Evolutionary conservation across 179 eudicot species (phyloP).

Genomic region (Spinacia oleracea): DNA sequence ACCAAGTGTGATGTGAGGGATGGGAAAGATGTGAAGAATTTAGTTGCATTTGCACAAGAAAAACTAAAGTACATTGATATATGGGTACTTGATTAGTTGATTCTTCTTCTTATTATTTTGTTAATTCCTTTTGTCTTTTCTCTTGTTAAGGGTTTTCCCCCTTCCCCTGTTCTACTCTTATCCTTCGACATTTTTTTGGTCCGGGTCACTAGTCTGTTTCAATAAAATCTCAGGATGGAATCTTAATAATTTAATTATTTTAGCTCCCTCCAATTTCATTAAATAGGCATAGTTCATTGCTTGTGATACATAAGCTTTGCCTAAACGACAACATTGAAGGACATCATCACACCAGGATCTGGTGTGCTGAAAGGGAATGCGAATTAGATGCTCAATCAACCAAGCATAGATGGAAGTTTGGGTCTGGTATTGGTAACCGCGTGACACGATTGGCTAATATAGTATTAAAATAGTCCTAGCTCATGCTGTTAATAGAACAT

Average conservation of each 20-base stretch:
- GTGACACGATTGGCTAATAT: no score
- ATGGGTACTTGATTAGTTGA: constrained; percentile 65
- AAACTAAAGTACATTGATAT: constrained; percentile 74
- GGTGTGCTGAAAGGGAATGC: background rate
- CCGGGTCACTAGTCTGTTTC: background rate
- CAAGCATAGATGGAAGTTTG: background rate
- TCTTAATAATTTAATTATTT: background rate
- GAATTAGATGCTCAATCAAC: background rate
- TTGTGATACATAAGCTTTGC: background rate
- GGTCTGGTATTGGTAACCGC: no score
- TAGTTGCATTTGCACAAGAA: constrained; percentile 78
- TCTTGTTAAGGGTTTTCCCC: background rate
- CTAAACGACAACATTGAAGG: background rate
- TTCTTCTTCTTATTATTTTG: background rate
- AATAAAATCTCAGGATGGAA: background rate
- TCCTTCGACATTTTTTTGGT: background rate
- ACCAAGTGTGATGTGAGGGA: constrained; percentile 80
- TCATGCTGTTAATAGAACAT: no score
- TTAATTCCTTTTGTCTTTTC: background rate
- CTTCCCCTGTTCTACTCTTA: background rate
- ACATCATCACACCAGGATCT: background rate
- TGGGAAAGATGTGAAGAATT: constrained; percentile 69
- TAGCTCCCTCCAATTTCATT: background rate
- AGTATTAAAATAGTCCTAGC: no score
- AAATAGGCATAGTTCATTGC: background rate